Evolutionary conservation across 768 basidiomycete species (phyloP).

Genomic region (Agaricus blazei): DNA sequence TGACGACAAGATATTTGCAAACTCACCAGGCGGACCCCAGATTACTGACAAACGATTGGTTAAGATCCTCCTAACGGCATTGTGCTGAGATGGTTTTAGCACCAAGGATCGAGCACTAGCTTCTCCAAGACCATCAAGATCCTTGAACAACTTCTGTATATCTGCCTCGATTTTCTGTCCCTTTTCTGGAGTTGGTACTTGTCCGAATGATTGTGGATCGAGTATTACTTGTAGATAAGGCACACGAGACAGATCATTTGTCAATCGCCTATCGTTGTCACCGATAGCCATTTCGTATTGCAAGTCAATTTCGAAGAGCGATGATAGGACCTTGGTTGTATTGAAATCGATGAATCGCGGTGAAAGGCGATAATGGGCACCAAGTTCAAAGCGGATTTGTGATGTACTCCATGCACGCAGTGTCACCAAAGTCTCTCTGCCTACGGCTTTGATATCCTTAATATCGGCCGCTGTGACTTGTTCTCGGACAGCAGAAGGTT

Average conservation of each 20-base stretch:
- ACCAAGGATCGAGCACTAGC: constrained; percentile 32
- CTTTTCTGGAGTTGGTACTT: constrained; percentile 19
- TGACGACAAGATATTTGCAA: background rate
- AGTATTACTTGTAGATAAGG: constrained; percentile 42
- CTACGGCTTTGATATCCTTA: constrained; percentile 30
- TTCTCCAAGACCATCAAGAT: constrained; percentile 28
- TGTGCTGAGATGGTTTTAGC: constrained; percentile 42
- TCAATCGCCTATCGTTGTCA: constrained; percentile 6
- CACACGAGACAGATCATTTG: constrained; percentile 17
- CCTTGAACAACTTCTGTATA: constrained; percentile 37
- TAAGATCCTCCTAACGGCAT: constrained; percentile 37
- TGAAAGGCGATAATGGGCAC: constrained; percentile 37
- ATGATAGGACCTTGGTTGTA: constrained; percentile 38
- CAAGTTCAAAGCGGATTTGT: constrained; percentile 23
- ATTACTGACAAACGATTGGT: constrained; percentile 40
- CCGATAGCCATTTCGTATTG: constrained; percentile 20
- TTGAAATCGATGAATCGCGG: constrained; percentile 51
- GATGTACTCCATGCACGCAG: constrained; percentile 34
- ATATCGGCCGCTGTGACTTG: constrained; percentile 37
- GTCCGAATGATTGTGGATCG: constrained; percentile 35
- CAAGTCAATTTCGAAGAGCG: constrained; percentile 42
- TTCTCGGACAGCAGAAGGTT: constrained; percentile 32
- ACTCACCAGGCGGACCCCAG: constrained; percentile 46
- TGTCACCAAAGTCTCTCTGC: constrained; percentile 27
- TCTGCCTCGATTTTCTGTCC: constrained; percentile 28